Conservation (phyloP, 768 basidiomycete genomes). For the Suillus sp. region DNA sequence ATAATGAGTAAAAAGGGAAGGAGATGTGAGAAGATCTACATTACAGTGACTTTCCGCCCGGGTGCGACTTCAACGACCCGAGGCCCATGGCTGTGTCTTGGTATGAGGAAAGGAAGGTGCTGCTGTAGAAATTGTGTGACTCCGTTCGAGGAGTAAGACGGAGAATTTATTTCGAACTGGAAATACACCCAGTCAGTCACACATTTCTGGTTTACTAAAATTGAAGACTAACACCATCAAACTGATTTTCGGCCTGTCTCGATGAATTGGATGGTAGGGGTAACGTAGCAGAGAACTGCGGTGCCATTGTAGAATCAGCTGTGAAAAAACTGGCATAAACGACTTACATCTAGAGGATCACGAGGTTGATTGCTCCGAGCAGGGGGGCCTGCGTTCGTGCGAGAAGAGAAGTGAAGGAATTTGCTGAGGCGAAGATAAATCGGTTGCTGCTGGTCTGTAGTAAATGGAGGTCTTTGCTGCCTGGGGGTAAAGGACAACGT, state of each 20-base stretch:
- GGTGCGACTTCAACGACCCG: background rate
- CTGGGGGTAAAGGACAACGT: background rate
- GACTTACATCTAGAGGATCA: background rate
- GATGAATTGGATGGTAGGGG: background rate
- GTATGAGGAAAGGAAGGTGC: background rate
- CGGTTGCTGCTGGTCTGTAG: background rate
- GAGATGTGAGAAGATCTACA: background rate
- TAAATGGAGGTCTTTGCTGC: background rate
- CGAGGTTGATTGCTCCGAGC: background rate
- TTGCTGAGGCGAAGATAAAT: background rate
- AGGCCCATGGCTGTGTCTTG: background rate
- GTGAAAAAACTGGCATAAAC: background rate
- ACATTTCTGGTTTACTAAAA: background rate
- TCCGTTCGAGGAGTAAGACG: background rate
- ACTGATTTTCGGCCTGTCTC: background rate
- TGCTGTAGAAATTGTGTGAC: background rate
- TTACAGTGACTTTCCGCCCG: background rate
- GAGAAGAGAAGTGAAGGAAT: background rate
- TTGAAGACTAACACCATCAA: background rate
- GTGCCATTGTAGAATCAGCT: background rate
- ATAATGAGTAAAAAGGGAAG: background rate
- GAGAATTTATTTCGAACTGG: background rate
- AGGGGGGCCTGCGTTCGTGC: background rate
- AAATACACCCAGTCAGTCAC: no score
- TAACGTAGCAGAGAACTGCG: background rate